Evolutionary conservation across 805 yeast species (phyloP).

Genomic region (Metschnikowia orientalis): DNA sequence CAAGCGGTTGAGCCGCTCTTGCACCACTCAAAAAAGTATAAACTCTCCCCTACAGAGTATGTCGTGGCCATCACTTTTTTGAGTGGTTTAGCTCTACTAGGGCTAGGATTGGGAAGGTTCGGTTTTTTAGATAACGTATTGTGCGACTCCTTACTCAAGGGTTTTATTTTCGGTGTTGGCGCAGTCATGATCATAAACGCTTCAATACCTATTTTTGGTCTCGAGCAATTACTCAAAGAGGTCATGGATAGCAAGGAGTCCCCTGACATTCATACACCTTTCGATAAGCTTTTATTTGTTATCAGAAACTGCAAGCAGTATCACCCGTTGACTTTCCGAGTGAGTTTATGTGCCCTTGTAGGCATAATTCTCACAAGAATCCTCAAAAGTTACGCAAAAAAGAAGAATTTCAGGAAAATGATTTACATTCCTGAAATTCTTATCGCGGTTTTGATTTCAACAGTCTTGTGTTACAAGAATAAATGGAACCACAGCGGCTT

Average conservation of each 20-base stretch:
- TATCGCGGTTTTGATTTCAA: constrained; percentile 60
- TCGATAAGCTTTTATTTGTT: constrained; percentile 62
- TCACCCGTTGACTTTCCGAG: constrained; percentile 57
- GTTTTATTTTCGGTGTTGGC: constrained; percentile 43
- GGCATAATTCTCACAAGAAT: constrained; percentile 40
- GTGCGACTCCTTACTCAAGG: constrained; percentile 38
- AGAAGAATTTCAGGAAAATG: constrained; percentile 28
- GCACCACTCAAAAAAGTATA: constrained; percentile 29
- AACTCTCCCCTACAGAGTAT: constrained; percentile 28
- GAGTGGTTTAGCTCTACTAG: constrained; percentile 56
- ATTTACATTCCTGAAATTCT: constrained; percentile 83
- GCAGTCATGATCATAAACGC: constrained; percentile 55
- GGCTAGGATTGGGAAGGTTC: constrained; percentile 24
- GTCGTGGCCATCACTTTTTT: constrained; percentile 51
- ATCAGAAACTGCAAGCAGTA: constrained; percentile 40
- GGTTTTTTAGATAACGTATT: constrained; percentile 38
- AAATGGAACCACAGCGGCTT: constrained; percentile 56
- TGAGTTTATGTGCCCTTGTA: constrained; percentile 55
- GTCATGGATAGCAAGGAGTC: constrained; percentile 31
- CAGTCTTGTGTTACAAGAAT: constrained; percentile 45
- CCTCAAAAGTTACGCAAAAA: constrained; percentile 27
- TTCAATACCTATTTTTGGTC: constrained; percentile 65
- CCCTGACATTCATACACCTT: constrained; percentile 53
- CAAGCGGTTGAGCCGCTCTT: constrained; percentile 42
- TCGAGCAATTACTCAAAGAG: constrained; percentile 42